Base-by-base conservation (phyloP, 23 red algal genomes). In the Gracilariopsis chorda region DNA sequence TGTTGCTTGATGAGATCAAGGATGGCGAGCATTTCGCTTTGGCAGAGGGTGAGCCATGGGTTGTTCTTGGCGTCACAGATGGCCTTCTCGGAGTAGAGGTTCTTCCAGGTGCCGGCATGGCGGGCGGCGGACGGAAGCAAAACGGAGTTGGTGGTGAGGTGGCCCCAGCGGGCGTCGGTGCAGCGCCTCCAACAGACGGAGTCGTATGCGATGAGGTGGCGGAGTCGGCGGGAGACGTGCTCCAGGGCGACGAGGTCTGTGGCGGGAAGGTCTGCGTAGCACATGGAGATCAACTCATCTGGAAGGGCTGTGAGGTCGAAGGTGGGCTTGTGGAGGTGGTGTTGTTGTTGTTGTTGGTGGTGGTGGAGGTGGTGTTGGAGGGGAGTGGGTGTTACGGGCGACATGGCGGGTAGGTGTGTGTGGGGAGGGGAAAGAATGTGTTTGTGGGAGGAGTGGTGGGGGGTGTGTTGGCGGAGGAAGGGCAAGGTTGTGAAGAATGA, bases 21-120 rank as follows among this genome's bases (percentile, higher is more conserved):
- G 32, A 97, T 90, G 73, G 95, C 95, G 24, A 75, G 34, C 53
- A 81, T 80, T 53, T 97, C 95, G 12, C 74, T 86, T 24, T 82
- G 55, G 47, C 77, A 90, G 16, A 92, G 82, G 25, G 77, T 70
- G n/a, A 93, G 68, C 83, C 83, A 98, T 20, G 91, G 72, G 43
- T 45, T 57, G 37, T 87, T 82, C 65, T 78, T 57, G 39, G 65
- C 77, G 11, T 93, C 95, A 55, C 57, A 47, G 4, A 55, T 33
- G 29, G 87, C 71, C 84, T 98, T 98, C 56, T 93, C 91, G n/a
- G 88, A 78, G 45, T 88, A 98, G 24, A 98, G 68, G 25, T 71
- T 69, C 74, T 94, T 93, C 95, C 95, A 98, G 1, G 90, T 88
- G 30, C 95, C 95, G 53, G 95, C 95, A 48, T 85, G 80, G 17